Evolutionary conservation across 495 filamentous ascomycete genomes (phyloP).

Genomic region (Neurospora sp.): DNA sequence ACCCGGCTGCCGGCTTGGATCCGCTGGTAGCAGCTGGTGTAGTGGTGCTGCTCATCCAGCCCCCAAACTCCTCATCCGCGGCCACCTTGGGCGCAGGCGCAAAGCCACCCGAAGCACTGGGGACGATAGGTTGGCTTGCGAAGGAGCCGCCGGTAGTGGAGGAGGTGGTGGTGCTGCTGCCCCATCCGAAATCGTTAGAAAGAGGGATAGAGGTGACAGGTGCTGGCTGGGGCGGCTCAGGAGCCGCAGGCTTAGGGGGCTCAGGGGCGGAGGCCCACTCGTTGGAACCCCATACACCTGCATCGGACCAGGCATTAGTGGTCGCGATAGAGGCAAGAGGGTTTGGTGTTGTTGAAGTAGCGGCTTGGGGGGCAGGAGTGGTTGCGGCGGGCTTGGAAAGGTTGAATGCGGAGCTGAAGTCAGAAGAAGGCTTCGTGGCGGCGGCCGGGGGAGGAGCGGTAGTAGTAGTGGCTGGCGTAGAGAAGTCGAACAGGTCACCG

Average conservation of each 20-base stretch:
- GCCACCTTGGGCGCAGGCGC: conserved; percentile 52
- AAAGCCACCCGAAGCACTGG: conserved; percentile 40
- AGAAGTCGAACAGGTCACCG: conserved; percentile 75
- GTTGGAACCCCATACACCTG: conserved; percentile 46
- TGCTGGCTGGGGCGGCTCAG: conserved; percentile 22
- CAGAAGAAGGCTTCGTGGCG: conserved; percentile 28
- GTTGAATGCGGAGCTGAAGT: conserved; percentile 62
- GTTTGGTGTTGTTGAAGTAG: conserved; percentile 15
- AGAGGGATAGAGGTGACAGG: conserved; percentile 23
- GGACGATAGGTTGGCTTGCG: conserved; percentile 44
- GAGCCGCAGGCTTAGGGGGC: conserved; percentile 21
- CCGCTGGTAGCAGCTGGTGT: conserved; percentile 25
- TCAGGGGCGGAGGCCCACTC: conserved; percentile 43
- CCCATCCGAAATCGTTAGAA: conserved; percentile 48
- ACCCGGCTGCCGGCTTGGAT: conserved; percentile 38
- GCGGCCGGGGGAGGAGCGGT: conserved; percentile 39
- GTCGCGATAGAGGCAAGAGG: conserved; percentile 23
- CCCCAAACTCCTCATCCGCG: conserved; percentile 87
- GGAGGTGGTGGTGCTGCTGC: conserved; percentile 16
- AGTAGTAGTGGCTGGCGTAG: conserved; percentile 29
- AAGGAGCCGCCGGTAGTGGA: conserved; percentile 19
- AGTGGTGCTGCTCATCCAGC: conserved; percentile 66
- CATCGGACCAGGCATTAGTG: conserved; percentile 41
- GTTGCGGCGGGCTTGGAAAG: conserved; percentile 45
- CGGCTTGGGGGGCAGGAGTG: conserved; percentile 30